A percentile compares a stretch with the other conserved stretches of the same genome.
phyloP scores from a whole-genome alignment of 306 rosid species.

The Macrotyloma uniflorum region DNA sequence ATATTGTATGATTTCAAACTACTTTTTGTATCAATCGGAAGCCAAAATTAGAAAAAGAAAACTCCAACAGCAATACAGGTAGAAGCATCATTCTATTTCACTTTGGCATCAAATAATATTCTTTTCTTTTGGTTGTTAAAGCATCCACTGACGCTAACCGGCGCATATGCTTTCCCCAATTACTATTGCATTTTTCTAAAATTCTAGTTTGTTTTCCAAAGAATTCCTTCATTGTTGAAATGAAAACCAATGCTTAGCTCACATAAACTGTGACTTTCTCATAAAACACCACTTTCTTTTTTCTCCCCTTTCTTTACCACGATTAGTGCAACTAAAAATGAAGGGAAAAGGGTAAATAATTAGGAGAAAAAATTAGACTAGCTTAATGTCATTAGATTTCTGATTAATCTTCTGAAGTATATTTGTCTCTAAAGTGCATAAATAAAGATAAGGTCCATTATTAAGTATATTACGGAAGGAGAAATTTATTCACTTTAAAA shows the following conservation, averaged over 20 bases:
- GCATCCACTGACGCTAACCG: slow-evolving; percentile 11
- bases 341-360: neutral
- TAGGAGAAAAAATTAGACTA: neutral
- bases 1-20: slow-evolving; percentile 19
- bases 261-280: neutral
- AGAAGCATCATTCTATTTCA: slow-evolving; percentile 32
- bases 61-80: slow-evolving; percentile 8
- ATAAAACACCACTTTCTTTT: neutral
- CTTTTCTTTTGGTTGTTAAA: neutral
- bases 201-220: neutral
- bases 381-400: neutral
- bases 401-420: neutral
- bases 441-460: neutral
- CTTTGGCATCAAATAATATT: slow-evolving; percentile 31
- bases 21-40: neutral
- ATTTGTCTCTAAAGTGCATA: neutral
- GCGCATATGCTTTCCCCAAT: neutral
- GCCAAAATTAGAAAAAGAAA: neutral
- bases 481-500: too few relatives aligned
- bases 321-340: neutral
- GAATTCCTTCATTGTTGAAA: neutral
- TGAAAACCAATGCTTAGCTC: neutral
- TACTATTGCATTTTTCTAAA: neutral
- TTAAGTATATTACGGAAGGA: neutral
- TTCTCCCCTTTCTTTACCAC: neutral